A percentile compares a stretch with the other conserved stretches of the same genome.
Conservation (phyloP, 345 rosid species). For the Jatropha curcas region DNA sequence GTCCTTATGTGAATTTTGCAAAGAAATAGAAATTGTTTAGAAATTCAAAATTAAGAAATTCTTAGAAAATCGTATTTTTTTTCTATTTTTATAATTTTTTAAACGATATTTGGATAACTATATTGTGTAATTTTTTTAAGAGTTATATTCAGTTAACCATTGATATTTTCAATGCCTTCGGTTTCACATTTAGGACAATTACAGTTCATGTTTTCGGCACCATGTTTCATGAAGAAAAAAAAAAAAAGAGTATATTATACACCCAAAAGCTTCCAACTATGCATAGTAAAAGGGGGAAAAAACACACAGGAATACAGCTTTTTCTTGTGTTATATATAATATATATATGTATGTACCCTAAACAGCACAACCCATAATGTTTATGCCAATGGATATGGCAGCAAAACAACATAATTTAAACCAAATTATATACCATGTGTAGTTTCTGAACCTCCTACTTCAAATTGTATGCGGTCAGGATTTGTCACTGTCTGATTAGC, state of each 20-base stretch:
- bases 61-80: too few species aligned
- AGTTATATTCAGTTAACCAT: too few species aligned
- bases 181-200: too few species aligned
- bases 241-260: background rate
- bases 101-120: too few species aligned
- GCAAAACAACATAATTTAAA: background rate
- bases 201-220: background rate
- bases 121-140: too few species aligned
- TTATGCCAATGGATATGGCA: background rate
- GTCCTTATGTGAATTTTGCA: too few species aligned
- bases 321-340: background rate
- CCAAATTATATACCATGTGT: background rate
- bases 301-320: background rate
- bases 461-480: constrained; percentile 17
- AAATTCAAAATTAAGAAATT: too few species aligned
- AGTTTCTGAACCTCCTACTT: constrained; percentile 24
- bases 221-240: background rate
- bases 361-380: constrained; percentile 7
- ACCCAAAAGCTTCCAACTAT: background rate
- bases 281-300: background rate
- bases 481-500: constrained; percentile 8
- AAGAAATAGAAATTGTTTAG: too few species aligned
- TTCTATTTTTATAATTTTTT: too few species aligned
- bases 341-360: too few species aligned
- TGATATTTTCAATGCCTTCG: too few species aligned